Evolutionary conservation across 2,329 filamentous ascomycete species (phyloP), one percentile per base, ranked within the genome.

Genomic region (Westerdykella aurantiaca): DNA sequence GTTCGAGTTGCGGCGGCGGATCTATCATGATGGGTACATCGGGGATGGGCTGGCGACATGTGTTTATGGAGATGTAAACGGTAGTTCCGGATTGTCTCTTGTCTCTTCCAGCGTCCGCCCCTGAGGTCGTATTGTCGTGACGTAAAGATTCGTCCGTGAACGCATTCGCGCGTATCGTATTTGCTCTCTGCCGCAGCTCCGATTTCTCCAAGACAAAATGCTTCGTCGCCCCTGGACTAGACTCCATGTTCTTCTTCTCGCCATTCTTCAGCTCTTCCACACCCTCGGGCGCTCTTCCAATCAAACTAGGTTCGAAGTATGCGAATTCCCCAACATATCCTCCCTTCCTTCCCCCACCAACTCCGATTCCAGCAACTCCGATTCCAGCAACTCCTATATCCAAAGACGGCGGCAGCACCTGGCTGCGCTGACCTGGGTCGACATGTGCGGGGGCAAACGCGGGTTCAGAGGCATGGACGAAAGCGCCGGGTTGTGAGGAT

Each of bases 41-140:
- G 34, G 75, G 72, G 16, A 68, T 63, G 11, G 91, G 93, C 56
- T 94, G 88, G 21, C 80, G 68, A 66, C 93, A 98, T 1, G 87
- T 90, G 53, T 89, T 97, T 35, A 89, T 81, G 2, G 89, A 89
- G 42, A 98, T 76, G 65, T 85, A 96, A 3, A 97, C 72, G 13
- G 67, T 66, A 18, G 67, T 60, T 18, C 60, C 57, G 23, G 55
- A 42, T 34, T 66, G 63, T 18, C 60, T 54, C 38, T 55, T 60
- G 3, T 41, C 46, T 17, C 43, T 42, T n/a, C 31, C 34, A 31
- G 6, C 39, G 14, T 35, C 17, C n/a, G 33, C n/a, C 17, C 17
- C 33, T 9, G n/a, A 16, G 10, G 33, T 16, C 3, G 17, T 18
- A 18, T 35, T 35, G 17, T 39, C 25, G 31, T 17, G 25, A 29